Conservation (phyloP, 2,329 filamentous ascomycete genomes). For the Penicillium sp. region DNA sequence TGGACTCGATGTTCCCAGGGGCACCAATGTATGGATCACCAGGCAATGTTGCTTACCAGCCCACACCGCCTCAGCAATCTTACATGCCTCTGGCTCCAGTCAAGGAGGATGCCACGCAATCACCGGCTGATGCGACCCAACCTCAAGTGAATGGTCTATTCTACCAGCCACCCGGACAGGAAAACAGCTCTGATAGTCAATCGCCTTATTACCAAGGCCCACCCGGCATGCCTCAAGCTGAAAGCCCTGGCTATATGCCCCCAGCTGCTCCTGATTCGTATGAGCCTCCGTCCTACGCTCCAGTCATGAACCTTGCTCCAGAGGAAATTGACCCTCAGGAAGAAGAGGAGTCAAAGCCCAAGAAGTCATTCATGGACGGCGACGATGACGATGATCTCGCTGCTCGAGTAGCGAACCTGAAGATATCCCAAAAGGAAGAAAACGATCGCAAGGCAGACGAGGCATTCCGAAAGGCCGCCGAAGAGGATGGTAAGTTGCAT, state of each 20-base stretch:
- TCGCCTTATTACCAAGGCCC: conserved; percentile 30
- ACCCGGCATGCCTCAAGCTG: conserved; percentile 20
- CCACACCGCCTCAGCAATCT: conserved; percentile 38
- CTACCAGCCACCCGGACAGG: conserved; percentile 21
- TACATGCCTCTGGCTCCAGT: conserved; percentile 43
- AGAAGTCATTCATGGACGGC: conserved; percentile 79
- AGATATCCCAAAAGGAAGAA: conserved; percentile 58
- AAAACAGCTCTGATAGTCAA: conserved; percentile 1
- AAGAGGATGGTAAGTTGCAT: conserved; percentile 56
- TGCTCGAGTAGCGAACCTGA: conserved; percentile 51
- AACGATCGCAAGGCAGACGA: conserved; percentile 75
- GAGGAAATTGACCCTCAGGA: conserved; percentile 48
- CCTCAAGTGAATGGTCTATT: conserved; percentile 27
- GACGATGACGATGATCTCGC: conserved; percentile 70
- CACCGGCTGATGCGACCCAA: conserved; percentile 24
- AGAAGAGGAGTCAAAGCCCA: conserved; percentile 58
- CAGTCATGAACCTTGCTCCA: conserved; percentile 31
- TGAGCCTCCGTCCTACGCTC: conserved; percentile 41
- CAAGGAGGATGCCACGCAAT: conserved; percentile 35
- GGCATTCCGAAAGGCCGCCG: conserved; percentile 80
- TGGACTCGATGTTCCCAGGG: conserved; percentile 34
- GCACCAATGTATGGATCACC: conserved; percentile 34
- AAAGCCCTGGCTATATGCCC: conserved; percentile 36
- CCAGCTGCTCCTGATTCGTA: conserved; percentile 31
- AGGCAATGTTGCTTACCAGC: conserved; percentile 32